Conservation (phyloP, 148 eudicot genomes). For the Nepenthes mirabilis region DNA sequence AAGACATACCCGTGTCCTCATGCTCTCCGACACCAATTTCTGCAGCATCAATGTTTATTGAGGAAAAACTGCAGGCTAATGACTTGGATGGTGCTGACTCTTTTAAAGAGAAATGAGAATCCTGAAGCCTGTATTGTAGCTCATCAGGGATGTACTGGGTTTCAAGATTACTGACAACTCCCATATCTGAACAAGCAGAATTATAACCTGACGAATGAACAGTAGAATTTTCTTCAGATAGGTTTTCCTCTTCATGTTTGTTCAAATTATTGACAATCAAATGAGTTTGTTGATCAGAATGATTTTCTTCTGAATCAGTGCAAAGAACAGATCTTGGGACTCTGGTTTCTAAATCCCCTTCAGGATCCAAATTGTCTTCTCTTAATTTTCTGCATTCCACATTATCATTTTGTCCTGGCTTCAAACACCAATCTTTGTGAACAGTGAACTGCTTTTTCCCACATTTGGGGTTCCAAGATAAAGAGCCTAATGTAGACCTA, state of each 20-base stretch:
- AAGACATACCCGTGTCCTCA: too few species aligned
- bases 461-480: background rate
- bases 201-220: slow-evolving; percentile 6
- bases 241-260: slow-evolving; percentile 7
- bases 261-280: slow-evolving; percentile 1
- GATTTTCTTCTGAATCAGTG: slow-evolving; percentile 1
- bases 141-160: too few species aligned
- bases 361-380: too few species aligned
- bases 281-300: background rate
- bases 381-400: too few species aligned
- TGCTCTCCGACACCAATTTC: too few species aligned
- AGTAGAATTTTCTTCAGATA: slow-evolving; percentile 9
- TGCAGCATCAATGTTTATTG: too few species aligned
- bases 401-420: background rate
- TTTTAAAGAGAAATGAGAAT: slow-evolving; percentile 8
- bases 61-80: too few species aligned
- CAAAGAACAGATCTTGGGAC: background rate
- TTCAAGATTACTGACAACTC: background rate
- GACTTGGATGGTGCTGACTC: background rate
- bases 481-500: too few species aligned
- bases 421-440: slow-evolving; percentile 14
- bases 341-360: too few species aligned
- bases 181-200: slow-evolving; percentile 8
- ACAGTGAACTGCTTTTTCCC: slow-evolving; percentile 5
- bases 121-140: background rate